Evolutionary conservation across 2,329 filamentous ascomycete species (phyloP).

Genomic region (Akanthomyces muscarius): DNA sequence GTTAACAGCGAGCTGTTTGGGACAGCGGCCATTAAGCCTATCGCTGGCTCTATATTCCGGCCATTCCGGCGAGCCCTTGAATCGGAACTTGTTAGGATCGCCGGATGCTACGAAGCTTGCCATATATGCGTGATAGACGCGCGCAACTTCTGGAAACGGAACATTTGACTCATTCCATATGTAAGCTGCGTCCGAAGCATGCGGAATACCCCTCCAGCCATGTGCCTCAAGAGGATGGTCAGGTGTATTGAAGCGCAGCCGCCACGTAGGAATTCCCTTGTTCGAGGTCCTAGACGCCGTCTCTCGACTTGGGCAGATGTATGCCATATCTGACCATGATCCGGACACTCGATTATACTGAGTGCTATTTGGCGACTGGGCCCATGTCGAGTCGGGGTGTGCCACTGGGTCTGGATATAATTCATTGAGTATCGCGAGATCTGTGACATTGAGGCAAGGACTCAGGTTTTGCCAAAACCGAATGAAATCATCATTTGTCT

Average conservation of each 20-base stretch:
- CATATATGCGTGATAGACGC: slow-evolving; percentile 34
- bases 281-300: slow-evolving; percentile 36
- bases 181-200: slow-evolving; percentile 34
- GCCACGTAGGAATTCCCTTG: slow-evolving; percentile 34
- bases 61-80: slow-evolving; percentile 21
- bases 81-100: slow-evolving; percentile 30
- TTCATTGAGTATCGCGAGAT: slow-evolving; percentile 26
- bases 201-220: slow-evolving; percentile 35
- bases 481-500: slow-evolving; percentile 35
- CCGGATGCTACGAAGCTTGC: slow-evolving; percentile 35
- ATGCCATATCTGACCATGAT: slow-evolving; percentile 42
- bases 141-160: slow-evolving; percentile 35
- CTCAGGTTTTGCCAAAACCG: slow-evolving; percentile 34
- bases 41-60: slow-evolving; percentile 24
- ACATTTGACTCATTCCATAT: slow-evolving; percentile 34
- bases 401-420: slow-evolving; percentile 35
- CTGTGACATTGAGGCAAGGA: slow-evolving; percentile 27
- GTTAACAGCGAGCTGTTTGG: neutral
- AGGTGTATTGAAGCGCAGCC: slow-evolving; percentile 36
- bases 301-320: slow-evolving; percentile 42
- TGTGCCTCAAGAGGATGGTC: slow-evolving; percentile 25
- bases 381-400: slow-evolving; percentile 32
- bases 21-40: neutral
- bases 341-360: slow-evolving; percentile 43
- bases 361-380: slow-evolving; percentile 36